Base-by-base conservation (phyloP, 108 stramenopile species). In the Skeletonema marinoi region DNA sequence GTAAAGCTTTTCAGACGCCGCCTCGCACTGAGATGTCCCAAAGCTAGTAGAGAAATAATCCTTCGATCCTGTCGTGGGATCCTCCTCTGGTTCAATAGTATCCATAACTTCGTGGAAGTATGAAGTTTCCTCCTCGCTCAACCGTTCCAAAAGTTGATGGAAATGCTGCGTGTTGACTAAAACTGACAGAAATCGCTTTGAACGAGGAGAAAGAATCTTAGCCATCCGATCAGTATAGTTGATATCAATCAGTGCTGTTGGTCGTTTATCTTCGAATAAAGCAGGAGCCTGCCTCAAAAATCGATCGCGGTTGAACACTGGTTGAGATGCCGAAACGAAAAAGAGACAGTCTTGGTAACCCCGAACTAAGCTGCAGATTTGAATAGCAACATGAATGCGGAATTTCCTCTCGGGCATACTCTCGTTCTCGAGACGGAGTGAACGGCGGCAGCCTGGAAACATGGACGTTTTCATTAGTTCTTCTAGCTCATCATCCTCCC, bases 51-150 rank as follows among this genome's bases (percentile, higher is more conserved):
- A 66, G 5, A 73, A 68, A 60, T 71, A 66, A 41, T 59, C 61
- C 41, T 82, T 81, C 6, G 60, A 30, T 32, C 68, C 80, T 30
- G 71, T 46, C 11, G 44, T 32, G 16, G 73, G 35, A 14, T 81
- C 70, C 31, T 86, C 78, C 16, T 80, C 82, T 58, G 48, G 59
- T 25, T 88, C 83, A 58, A 81, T 88, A 16, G 75, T 66, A 44
- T 90, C 83, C 91, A 96, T 91, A 29, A 96, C 78, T 78, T 96
- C 92, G 71, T 92, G 90, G 60, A 96, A 96, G 62, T 91, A 93
- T 17, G 77, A 70, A 60, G 68, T 66, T 32, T 87, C 80, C 44
- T 92, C 90, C 41, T 71, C 71, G 25, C 87, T 88, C 14, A 93
- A 66, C 4, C 75, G 59, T 62, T 96, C 94, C 16, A 96, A 74